Conservation (phyloP, 78 protist genomes). For the Tieghemostelium lacteum region DNA sequence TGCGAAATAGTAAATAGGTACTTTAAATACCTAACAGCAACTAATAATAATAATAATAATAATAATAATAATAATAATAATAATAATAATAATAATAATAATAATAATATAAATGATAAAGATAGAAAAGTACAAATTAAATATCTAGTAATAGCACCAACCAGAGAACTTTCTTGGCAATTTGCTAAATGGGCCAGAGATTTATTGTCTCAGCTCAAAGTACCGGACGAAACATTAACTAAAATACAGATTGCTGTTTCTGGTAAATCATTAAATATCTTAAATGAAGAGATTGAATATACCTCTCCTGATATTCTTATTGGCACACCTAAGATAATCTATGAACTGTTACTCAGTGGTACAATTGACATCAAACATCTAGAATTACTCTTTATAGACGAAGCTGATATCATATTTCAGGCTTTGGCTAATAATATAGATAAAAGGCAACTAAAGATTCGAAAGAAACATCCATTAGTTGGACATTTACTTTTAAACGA, state of each 20-base stretch:
- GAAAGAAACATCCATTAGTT: conserved; percentile 33
- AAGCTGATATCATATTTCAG: conserved; percentile 48
- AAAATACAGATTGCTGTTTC: conserved; percentile 15
- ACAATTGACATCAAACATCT: background rate
- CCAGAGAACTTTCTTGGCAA: conserved; percentile 65
- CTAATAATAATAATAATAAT: background rate
- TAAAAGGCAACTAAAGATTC: background rate
- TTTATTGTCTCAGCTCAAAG: background rate
- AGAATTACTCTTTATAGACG: conserved; percentile 21
- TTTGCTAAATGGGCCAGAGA: conserved; percentile 44
- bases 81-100: too few species aligned
- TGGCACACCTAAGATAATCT: conserved; percentile 60
- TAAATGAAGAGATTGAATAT: conserved; percentile 5
- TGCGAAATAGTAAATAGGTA: conserved; percentile 38
- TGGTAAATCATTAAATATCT: background rate
- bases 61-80: too few species aligned
- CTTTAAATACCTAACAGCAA: background rate
- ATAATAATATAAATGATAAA: background rate
- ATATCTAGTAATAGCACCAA: conserved; percentile 46
- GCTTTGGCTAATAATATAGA: background rate
- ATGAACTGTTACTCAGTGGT: conserved; percentile 14
- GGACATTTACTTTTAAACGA: conserved; percentile 19
- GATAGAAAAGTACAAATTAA: background rate
- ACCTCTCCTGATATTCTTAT: conserved; percentile 14
- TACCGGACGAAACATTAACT: background rate